phyloP scores from a whole-genome alignment of 1,139 yeast species.

The Kazachstania sp. region DNA sequence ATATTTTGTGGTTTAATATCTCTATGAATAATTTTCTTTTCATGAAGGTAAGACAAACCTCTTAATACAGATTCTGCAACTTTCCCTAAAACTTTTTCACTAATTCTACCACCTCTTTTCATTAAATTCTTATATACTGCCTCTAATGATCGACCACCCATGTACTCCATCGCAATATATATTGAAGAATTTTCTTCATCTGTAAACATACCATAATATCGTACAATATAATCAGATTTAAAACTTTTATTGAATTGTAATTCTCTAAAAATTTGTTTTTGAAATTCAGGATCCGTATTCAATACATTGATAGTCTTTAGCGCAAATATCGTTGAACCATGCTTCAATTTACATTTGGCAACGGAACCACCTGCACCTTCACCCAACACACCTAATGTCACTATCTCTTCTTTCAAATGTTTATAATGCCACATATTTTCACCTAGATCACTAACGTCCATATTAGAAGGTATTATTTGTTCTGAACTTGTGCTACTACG shows the following conservation, averaged over 20 bases:
- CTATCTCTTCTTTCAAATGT: conserved; percentile 50
- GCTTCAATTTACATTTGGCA: conserved; percentile 54
- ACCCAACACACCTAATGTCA: conserved; percentile 63
- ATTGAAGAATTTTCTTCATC: conserved; percentile 70
- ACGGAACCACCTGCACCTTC: conserved; percentile 96
- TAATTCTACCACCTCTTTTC: conserved; percentile 68
- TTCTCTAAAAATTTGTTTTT: conserved; percentile 79
- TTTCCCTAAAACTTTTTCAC: conserved; percentile 86
- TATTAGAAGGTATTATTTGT: not conserved
- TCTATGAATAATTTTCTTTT: conserved; percentile 80
- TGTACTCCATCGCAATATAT: conserved; percentile 89
- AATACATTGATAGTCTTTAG: conserved; percentile 61
- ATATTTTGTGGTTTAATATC: conserved; percentile 93
- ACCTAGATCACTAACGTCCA: conserved; percentile 50
- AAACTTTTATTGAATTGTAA: conserved; percentile 79
- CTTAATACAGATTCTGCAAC: conserved; percentile 75
- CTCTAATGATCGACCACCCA: conserved; percentile 88
- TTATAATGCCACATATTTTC: conserved; percentile 72
- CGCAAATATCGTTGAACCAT: conserved; percentile 64
- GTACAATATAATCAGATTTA: conserved; percentile 74
- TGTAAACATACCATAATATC: conserved; percentile 85
- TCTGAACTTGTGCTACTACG: not conserved
- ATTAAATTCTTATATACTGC: conserved; percentile 70
- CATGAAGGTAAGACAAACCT: conserved; percentile 83
- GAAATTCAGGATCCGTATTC: conserved; percentile 74